These are phyloP conservation scores for Solanum piurae DNA, from an alignment of 257 asterid genomes.

Conservation along the genomic window DNA sequence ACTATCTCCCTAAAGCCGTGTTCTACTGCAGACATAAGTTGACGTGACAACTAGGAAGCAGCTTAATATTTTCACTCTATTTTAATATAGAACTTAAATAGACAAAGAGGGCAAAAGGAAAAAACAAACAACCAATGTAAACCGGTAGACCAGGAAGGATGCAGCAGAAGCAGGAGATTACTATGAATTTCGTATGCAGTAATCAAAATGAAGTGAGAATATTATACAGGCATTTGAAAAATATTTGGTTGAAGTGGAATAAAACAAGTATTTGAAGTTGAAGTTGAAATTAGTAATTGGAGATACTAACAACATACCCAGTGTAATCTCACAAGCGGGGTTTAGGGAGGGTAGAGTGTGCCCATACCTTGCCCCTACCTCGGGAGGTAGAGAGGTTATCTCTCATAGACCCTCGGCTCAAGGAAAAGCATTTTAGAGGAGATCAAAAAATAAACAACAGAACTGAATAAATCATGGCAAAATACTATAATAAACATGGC, in stretches of 20 bases:
- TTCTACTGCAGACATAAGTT: background rate
- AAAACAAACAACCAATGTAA: background rate
- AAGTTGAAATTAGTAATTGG: background rate
- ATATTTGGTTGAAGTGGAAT: background rate
- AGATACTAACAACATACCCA: background rate
- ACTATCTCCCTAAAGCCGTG: background rate
- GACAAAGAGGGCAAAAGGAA: background rate
- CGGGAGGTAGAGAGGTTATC: background rate
- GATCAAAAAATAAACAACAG: background rate
- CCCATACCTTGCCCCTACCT: background rate
- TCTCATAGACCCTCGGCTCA: background rate
- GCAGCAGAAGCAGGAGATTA: background rate
- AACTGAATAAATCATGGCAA: background rate
- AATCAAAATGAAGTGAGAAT: background rate
- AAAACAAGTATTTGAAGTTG: background rate
- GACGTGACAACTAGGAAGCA: background rate
- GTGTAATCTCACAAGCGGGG: background rate
- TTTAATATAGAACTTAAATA: background rate
- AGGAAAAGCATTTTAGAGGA: background rate
- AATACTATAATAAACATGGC: background rate
- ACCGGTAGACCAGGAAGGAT: background rate
- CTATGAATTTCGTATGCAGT: background rate
- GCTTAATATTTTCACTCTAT: background rate
- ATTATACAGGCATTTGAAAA: background rate
- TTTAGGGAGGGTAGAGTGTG: background rate